phyloP scores from a whole-genome alignment of 768 basidiomycete genomes.

The Pisolithus marmoratus region DNA sequence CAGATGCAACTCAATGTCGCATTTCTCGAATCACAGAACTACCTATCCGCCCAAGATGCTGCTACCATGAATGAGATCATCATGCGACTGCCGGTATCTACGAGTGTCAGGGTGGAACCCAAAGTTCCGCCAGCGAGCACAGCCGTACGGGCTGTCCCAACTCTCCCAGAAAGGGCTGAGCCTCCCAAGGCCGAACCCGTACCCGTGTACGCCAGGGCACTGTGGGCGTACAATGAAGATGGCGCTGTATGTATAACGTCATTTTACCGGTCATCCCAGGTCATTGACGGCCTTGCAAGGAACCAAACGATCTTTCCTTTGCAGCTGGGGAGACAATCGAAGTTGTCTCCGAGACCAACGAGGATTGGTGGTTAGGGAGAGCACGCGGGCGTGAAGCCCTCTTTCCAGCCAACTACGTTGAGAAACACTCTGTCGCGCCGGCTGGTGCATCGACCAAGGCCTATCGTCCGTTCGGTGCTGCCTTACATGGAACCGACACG shows the following conservation, averaged over 20 bases:
- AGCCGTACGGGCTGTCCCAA: slow-evolving; percentile 14
- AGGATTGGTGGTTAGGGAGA: slow-evolving; percentile 84
- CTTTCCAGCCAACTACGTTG: slow-evolving; percentile 74
- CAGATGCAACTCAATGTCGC: slow-evolving; percentile 53
- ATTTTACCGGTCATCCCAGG: neutral
- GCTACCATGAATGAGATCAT: slow-evolving; percentile 37
- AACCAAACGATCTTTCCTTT: slow-evolving; percentile 78
- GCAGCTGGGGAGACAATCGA: slow-evolving; percentile 70
- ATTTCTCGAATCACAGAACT: slow-evolving; percentile 51
- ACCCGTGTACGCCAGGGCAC: slow-evolving; percentile 41
- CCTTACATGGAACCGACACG: slow-evolving; percentile 27
- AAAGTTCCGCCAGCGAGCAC: slow-evolving; percentile 1
- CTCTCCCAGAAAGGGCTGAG: slow-evolving; percentile 7
- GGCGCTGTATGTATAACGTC: slow-evolving; percentile 36
- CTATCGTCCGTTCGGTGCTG: slow-evolving; percentile 36
- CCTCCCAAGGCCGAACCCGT: slow-evolving; percentile 1
- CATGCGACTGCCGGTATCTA: slow-evolving; percentile 35
- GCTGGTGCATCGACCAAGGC: slow-evolving; percentile 5
- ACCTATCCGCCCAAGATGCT: slow-evolving; percentile 47
- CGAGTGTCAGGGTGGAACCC: slow-evolving; percentile 14
- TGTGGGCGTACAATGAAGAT: slow-evolving; percentile 65
- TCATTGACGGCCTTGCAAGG: slow-evolving; percentile 37
- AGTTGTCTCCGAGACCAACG: slow-evolving; percentile 72
- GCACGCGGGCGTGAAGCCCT: slow-evolving; percentile 61
- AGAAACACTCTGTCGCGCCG: slow-evolving; percentile 31